phyloP scores from a whole-genome alignment of 2,329 filamentous ascomycete genomes.

The Sphaceloma murrayae region DNA sequence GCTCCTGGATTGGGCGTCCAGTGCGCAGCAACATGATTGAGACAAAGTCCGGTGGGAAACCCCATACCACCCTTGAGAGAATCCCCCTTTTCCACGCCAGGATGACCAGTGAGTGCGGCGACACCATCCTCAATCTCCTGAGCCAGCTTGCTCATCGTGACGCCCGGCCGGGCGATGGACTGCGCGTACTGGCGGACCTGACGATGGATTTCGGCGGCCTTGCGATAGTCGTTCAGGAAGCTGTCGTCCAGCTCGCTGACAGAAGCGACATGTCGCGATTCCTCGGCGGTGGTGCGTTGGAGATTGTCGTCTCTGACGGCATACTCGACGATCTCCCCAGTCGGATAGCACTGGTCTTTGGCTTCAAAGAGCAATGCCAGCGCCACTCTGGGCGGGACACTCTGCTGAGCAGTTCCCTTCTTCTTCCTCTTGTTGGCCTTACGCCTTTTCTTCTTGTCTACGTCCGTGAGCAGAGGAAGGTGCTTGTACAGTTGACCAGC shows the following conservation, averaged over 20 bases:
- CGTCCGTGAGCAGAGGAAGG: no score
- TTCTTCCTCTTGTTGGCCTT: conserved; percentile 56
- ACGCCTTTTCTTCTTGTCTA: conserved; percentile 76
- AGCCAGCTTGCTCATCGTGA: conserved; percentile 70
- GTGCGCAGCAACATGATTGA: conserved; percentile 79
- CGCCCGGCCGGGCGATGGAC: conserved; percentile 70
- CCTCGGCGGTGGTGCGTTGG: conserved; percentile 71
- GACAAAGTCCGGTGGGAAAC: conserved; percentile 73
- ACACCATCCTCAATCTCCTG: conserved; percentile 81
- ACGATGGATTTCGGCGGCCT: conserved; percentile 80
- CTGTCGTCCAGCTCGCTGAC: conserved; percentile 72
- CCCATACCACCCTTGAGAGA: conserved; percentile 71
- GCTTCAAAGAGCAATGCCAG: conserved; percentile 64
- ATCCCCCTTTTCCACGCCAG: conserved; percentile 68
- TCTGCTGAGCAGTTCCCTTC: conserved; percentile 50
- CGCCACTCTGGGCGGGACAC: conserved; percentile 64
- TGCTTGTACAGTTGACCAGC: no score
- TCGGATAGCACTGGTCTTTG: conserved; percentile 64
- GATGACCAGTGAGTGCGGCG: conserved; percentile 64
- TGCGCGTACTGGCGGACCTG: conserved; percentile 78
- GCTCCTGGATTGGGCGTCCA: conserved; percentile 83
- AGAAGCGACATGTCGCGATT: conserved; percentile 70
- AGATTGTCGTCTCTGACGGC: conserved; percentile 64
- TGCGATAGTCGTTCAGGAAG: conserved; percentile 70
- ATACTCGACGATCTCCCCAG: conserved; percentile 71